Percentiles rank a stretch among this genome's conserved stretches.
phyloP scores from a whole-genome alignment of 306 rosid genomes.

The Vigna unguiculata region DNA sequence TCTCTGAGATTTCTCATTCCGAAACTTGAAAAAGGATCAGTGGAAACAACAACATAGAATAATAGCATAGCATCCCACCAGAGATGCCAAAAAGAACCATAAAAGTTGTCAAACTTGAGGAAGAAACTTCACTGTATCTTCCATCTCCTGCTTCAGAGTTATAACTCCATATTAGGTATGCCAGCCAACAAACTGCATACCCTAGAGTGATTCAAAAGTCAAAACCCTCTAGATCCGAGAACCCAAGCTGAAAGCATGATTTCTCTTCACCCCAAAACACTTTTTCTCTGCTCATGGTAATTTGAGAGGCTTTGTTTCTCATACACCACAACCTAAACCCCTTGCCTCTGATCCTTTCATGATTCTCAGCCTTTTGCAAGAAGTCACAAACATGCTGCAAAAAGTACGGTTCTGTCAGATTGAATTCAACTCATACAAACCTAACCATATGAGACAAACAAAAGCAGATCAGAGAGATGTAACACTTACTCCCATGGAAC shows the following conservation, averaged over 20 bases:
- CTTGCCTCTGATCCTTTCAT: slow-evolving; percentile 92
- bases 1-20: slow-evolving; percentile 40
- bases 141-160: slow-evolving; percentile 43
- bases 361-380: slow-evolving; percentile 90
- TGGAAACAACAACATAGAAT: slow-evolving; percentile 33
- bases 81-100: slow-evolving; percentile 48
- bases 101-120: slow-evolving; percentile 44
- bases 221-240: slow-evolving; percentile 52
- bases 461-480: neutral
- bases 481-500: slow-evolving; percentile 94
- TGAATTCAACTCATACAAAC: neutral
- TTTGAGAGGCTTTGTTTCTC: slow-evolving; percentile 33
- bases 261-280: slow-evolving; percentile 42
- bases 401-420: slow-evolving; percentile 35
- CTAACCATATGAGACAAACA: neutral
- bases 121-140: slow-evolving; percentile 45
- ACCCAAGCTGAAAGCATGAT: slow-evolving; percentile 63
- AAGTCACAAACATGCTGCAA: slow-evolving; percentile 84
- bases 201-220: slow-evolving; percentile 39
- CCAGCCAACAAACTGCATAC: slow-evolving; percentile 36
- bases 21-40: slow-evolving; percentile 39
- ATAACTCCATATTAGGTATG: slow-evolving; percentile 45
- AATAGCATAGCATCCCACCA: slow-evolving; percentile 42
- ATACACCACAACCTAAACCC: slow-evolving; percentile 81
- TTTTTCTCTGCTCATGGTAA: slow-evolving; percentile 2